Conservation (phyloP, 2,329 filamentous ascomycete genomes). For the Fonsecaea erecta region DNA sequence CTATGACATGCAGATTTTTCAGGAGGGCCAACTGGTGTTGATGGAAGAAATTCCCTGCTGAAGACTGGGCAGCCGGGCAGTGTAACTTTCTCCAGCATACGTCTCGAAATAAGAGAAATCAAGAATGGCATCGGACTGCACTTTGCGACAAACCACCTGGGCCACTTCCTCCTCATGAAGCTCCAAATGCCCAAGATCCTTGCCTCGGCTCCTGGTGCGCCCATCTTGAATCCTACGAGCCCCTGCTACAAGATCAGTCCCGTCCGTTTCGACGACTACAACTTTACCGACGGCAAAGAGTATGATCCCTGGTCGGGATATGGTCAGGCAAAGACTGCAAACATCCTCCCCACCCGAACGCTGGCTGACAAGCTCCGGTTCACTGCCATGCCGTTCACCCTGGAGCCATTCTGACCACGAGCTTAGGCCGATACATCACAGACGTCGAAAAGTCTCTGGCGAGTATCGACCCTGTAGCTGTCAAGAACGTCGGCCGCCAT, state of each 20-base stretch:
- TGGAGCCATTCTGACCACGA: conserved; percentile 39
- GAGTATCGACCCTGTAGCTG: conserved; percentile 17
- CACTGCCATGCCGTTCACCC: conserved; percentile 49
- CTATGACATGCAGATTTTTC: too few species aligned
- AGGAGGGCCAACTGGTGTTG: too few species aligned
- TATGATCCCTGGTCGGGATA: conserved; percentile 50
- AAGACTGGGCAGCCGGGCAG: too few species aligned
- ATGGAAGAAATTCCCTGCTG: too few species aligned
- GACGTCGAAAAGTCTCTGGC: conserved; percentile 17
- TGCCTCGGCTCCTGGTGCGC: conserved; percentile 30
- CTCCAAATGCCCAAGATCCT: conserved; percentile 39
- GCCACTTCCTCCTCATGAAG: conserved; percentile 44
- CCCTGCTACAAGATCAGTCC: conserved; percentile 50
- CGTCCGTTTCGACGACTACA: conserved; percentile 41
- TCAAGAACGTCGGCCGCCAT: conserved; percentile 26
- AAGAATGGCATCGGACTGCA: conserved; percentile 43
- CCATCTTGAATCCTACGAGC: conserved; percentile 54
- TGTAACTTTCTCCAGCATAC: too few species aligned
- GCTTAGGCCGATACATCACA: conserved; percentile 14
- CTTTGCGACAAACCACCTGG: too few species aligned
- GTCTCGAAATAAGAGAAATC: conserved; percentile 36
- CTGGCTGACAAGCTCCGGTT: conserved; percentile 43
- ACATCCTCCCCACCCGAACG: conserved; percentile 47
- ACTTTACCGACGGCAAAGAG: conserved; percentile 32
- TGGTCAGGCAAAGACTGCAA: conserved; percentile 54